Evolutionary conservation across 257 asterid genomes (phyloP), one percentile per base, ranked within the genome.

Genomic region (Solanum medicagineum): DNA sequence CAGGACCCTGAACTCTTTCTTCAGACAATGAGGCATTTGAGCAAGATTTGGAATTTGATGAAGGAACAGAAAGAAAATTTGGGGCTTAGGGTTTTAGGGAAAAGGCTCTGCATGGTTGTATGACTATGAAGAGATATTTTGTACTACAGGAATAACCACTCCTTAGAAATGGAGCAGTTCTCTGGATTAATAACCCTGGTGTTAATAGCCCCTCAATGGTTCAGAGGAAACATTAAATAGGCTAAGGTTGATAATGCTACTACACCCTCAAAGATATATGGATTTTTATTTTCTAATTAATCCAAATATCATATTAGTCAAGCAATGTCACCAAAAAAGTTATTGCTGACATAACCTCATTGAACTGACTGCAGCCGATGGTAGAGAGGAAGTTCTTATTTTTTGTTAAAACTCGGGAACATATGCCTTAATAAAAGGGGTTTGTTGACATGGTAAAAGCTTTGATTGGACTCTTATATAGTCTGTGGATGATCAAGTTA

Each of bases 61-160:
- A 32, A 32, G 36, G 36, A 32, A 32, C 36, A 32, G 3, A 32
- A 32, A 32, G 36, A 32, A 10, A 13, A 13, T 14, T 13, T 54
- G 57, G 20, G 17, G 57, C 15, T 54, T 54, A 54, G 57, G 87
- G 89, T 88, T 85, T 89, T 85, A 70, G 81, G 81, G 82, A 81
- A 83, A 81, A 83, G 63, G 88, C 86, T 71, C 44, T 86, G 90
- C 95, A 91, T 91, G 55, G 83, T 15, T 20, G 60, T 57, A 19
- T 57, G 63, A 14, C 54, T 49, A 49, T 49, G 54, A 49, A 10
- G 54, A 49, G 11, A 49, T 49, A 49, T 49, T 49, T 49, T 49
- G 54, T 49, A 49, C 54, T 49, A 49, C 14, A 49, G 54, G 14
- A 13, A 49, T 10, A 49, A 49, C 29, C n/a, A 59, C 6, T 59